Evolutionary conservation across 2,329 filamentous ascomycete species (phyloP).

Genomic region (Hypoxylon sp.): DNA sequence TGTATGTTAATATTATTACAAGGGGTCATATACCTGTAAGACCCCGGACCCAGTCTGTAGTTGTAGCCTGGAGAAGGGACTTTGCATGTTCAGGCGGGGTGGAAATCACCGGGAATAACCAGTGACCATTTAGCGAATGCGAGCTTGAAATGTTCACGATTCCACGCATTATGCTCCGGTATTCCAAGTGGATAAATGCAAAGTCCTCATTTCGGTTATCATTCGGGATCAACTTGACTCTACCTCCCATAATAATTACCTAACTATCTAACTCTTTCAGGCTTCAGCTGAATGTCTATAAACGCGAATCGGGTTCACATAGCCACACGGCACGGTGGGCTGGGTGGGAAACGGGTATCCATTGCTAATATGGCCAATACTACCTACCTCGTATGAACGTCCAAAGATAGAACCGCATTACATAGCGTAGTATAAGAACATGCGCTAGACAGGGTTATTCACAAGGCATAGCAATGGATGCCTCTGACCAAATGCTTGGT

Average conservation of each 20-base stretch:
- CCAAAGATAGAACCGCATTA: background rate
- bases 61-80: constrained; percentile 3
- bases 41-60: too few species aligned
- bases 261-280: constrained; percentile 1
- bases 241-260: constrained; percentile 3
- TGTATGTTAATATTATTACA: constrained; percentile 3
- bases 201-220: background rate
- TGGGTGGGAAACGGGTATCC: background rate
- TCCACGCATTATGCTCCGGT: background rate
- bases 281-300: constrained; percentile 10
- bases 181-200: background rate
- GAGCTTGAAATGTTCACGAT: background rate
- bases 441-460: background rate
- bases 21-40: background rate
- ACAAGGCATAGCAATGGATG: background rate
- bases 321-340: constrained; percentile 1
- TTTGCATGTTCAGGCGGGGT: constrained; percentile 13
- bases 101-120: constrained; percentile 8
- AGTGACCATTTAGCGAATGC: constrained; percentile 8
- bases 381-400: background rate
- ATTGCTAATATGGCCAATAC: background rate
- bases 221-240: background rate
- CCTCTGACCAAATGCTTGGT: background rate
- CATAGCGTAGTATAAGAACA: background rate
- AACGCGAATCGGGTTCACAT: constrained; percentile 13